A percentile compares a stretch with the other conserved stretches of the same genome.
Evolutionary conservation across 2,329 filamentous ascomycete species (phyloP).

Genomic region (Didymosphaeria variabile): DNA sequence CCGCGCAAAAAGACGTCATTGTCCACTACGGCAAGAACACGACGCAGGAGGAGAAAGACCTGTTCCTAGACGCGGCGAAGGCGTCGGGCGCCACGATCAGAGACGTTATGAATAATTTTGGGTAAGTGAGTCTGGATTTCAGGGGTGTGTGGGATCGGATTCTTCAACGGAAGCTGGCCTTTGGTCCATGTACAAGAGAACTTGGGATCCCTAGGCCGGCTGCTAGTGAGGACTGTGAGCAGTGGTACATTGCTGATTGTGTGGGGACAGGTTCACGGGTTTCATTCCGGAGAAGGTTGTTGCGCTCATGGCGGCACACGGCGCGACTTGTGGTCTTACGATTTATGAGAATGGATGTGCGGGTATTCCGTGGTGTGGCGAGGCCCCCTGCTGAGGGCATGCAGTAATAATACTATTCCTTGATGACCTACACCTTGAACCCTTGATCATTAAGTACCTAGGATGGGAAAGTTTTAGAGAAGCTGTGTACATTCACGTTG

Average conservation of each 20-base stretch:
- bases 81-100: conserved; percentile 21
- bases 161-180: no score
- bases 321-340: conserved; percentile 19
- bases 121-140: conserved; percentile 16
- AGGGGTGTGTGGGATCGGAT: no score
- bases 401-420: no score
- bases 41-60: conserved; percentile 9
- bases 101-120: conserved; percentile 21
- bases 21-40: conserved; percentile 20
- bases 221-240: no score
- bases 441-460: not conserved
- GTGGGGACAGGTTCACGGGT: conserved; percentile 24
- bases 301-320: conserved; percentile 21
- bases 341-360: conserved; percentile 26
- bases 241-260: no score
- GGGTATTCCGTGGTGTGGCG: conserved; percentile 33
- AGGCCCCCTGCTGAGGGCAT: conserved; percentile 29
- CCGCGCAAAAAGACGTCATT: conserved; percentile 28
- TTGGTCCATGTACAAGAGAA: no score
- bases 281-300: conserved; percentile 26
- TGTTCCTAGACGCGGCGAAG: conserved; percentile 24
- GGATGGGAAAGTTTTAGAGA: not conserved
- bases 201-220: no score
- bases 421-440: not conserved
- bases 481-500: no score